Base-by-base conservation (phyloP, 345 rosid species). In the Mallotus nudiflorus region DNA sequence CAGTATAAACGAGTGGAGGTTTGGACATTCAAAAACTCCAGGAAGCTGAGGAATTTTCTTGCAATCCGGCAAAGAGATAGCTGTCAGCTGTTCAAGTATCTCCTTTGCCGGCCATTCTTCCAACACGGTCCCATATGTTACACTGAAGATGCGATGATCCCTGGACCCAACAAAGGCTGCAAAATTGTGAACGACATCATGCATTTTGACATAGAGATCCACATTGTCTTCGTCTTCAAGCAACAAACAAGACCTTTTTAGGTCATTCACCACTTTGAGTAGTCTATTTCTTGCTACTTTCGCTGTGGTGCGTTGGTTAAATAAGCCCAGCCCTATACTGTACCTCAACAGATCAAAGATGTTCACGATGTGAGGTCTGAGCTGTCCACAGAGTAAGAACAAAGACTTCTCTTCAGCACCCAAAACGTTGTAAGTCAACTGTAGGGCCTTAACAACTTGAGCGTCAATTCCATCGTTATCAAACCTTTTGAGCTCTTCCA, bases 181-280 rank as follows among this genome's bases (percentile, higher is more conserved):
- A 40, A 75, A 75, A 46, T 55, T 70, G 10, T 62, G 67, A 56
- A 79, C 67, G 25, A 79, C 25, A 19, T 79, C 87, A 63, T 73
- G 83, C 42, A 82, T 73, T 20, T 35, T 13, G 27, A 79, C 20
- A 0, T 3, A 2, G 0, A n/a, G n/a, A n/a, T 45, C 37, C 9
- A 9, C 9, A 0, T 4, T 19, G 0, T 33, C 37, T 3, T 58
- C 20, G 18, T 46, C 42, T 13, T 76, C 77, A 0, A 65, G 76
- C 52, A 82, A 50, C 62, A 81, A 39, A 61, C 72, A 35, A n/a
- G 73, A 71, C 15, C 45, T 42, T 69, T 73, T 75, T 46, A 84
- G 83, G 51, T 53, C 44, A n/a, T 51, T 40, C 13, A 78, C 20
- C 71, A 73, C 44, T 10, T 63, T 18, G 0, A 55, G 15, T 22